Conservation (phyloP, 768 basidiomycete species). For the Gymnopilus junonius region DNA sequence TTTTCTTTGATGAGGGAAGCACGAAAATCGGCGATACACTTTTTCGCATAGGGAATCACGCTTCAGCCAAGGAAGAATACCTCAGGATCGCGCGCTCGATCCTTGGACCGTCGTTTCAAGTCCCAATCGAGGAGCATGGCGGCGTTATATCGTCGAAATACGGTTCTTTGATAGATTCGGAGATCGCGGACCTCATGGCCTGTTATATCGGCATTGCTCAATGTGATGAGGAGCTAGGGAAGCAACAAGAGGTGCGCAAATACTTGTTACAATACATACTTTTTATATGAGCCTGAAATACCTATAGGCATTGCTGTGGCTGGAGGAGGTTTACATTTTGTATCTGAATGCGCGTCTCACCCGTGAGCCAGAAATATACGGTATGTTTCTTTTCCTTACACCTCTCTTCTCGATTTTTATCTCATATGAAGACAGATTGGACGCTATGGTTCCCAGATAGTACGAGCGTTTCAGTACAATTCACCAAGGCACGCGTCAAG, state of each 20-base stretch:
- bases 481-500: conserved; percentile 25
- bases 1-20: not conserved
- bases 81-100: not conserved
- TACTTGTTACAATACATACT: not conserved
- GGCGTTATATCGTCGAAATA: conserved; percentile 3
- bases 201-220: conserved; percentile 22
- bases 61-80: conserved; percentile 9
- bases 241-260: conserved; percentile 4
- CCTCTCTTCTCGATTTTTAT: not conserved
- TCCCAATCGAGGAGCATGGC: not conserved
- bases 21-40: conserved; percentile 12
- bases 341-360: conserved; percentile 13
- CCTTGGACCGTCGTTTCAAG: not conserved
- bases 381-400: not conserved
- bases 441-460: conserved; percentile 20
- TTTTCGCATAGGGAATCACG: conserved; percentile 1
- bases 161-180: not conserved
- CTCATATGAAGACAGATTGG: not conserved
- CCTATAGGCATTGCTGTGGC: conserved; percentile 13
- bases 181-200: conserved; percentile 22
- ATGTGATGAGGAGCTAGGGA: conserved; percentile 18
- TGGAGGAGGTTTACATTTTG: conserved; percentile 18
- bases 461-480: conserved; percentile 29
- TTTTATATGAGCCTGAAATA: not conserved
- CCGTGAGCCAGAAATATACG: conserved; percentile 2